These are phyloP conservation scores for Fistulifera pelliculosa DNA, from an alignment of 108 stramenopile genomes.

Conservation along the genomic window DNA sequence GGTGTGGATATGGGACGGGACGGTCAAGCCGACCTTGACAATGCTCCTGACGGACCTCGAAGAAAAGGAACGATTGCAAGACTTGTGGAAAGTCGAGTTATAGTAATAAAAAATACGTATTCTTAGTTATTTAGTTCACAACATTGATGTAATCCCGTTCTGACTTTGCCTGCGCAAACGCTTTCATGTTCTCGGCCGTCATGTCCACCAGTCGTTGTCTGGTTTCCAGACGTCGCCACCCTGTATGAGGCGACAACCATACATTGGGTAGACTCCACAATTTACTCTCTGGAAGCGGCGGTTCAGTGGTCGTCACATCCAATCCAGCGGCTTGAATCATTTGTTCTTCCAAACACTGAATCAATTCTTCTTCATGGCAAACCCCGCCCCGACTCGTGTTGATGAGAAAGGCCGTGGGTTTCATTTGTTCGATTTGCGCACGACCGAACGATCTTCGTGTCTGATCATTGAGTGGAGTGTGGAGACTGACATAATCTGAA, in stretches of 20 bases:
- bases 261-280: slow-evolving; percentile 72
- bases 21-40: neutral
- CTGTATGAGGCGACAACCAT: slow-evolving; percentile 78
- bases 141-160: slow-evolving; percentile 30
- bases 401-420: slow-evolving; percentile 79
- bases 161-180: slow-evolving; percentile 33
- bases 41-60: neutral
- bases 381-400: slow-evolving; percentile 87
- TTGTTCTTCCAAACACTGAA: slow-evolving; percentile 50
- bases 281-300: slow-evolving; percentile 43
- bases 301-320: slow-evolving; percentile 69
- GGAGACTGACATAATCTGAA: slow-evolving; percentile 79
- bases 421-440: slow-evolving; percentile 68
- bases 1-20: neutral
- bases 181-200: slow-evolving; percentile 70
- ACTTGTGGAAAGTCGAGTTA: neutral
- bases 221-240: slow-evolving; percentile 86
- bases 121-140: slow-evolving; percentile 22
- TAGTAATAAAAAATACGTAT: slow-evolving; percentile 1
- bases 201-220: slow-evolving; percentile 83
- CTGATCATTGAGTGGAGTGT: slow-evolving; percentile 77
- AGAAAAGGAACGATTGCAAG: neutral
- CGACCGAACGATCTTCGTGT: slow-evolving; percentile 73
- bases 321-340: slow-evolving; percentile 81
- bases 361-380: slow-evolving; percentile 74